These are phyloP conservation scores for Parafenestella ontariensis DNA, from an alignment of 2,329 filamentous ascomycete genomes.

Conservation along the genomic window DNA sequence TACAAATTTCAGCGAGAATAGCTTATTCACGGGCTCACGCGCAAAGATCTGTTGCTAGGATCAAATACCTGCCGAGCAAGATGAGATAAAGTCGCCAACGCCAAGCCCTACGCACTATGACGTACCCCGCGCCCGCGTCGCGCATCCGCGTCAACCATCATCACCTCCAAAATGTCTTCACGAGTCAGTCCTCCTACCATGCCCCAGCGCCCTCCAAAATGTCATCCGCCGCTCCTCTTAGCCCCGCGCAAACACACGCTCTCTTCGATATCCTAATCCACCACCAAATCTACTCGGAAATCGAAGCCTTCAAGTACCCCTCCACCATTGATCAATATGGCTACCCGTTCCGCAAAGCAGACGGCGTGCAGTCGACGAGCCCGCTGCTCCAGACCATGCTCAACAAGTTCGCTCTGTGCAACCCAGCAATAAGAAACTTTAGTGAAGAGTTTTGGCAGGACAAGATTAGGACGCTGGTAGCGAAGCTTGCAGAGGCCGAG, in stretches of 20 bases:
- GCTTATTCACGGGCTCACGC: too few relatives aligned
- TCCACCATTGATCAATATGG: conserved; percentile 72
- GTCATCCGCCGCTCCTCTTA: conserved; percentile 41
- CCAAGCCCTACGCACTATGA: conserved; percentile 14
- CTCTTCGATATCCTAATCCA: conserved; percentile 64
- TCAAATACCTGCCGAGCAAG: neutral
- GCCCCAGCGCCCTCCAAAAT: conserved; percentile 14
- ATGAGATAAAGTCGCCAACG: conserved; percentile 5
- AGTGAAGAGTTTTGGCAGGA: conserved; percentile 52
- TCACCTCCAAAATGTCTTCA: conserved; percentile 4
- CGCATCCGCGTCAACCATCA: conserved; percentile 13
- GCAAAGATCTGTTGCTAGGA: too few relatives aligned
- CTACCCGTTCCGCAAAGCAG: conserved; percentile 66
- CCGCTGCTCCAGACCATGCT: conserved; percentile 75
- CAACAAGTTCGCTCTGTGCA: conserved; percentile 67
- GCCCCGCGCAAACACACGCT: conserved; percentile 56
- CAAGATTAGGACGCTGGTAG: conserved; percentile 51
- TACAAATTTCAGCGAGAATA: too few relatives aligned
- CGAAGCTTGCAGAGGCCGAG: conserved; percentile 67
- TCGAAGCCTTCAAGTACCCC: conserved; percentile 73
- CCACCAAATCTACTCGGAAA: conserved; percentile 67
- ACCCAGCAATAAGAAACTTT: conserved; percentile 72
- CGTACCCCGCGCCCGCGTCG: conserved; percentile 14
- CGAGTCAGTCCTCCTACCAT: neutral
- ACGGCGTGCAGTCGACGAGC: conserved; percentile 58